phyloP scores from a whole-genome alignment of 768 basidiomycete species.

The Suillus weaverae region DNA sequence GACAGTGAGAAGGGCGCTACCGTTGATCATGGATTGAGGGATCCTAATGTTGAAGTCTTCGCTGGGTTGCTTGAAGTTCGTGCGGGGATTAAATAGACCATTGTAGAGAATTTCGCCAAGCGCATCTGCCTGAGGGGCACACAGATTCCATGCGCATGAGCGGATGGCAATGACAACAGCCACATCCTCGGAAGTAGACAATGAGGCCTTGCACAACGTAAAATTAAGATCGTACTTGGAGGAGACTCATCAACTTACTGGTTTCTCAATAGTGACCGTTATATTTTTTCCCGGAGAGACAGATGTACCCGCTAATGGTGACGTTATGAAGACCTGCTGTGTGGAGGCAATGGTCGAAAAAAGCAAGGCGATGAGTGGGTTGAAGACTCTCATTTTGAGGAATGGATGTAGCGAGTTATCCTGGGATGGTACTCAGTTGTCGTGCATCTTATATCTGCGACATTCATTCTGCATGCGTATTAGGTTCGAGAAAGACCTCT shows the following conservation, averaged over 20 bases:
- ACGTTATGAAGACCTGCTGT: neutral
- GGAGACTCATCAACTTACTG: neutral
- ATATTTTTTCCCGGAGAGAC: conserved; percentile 2
- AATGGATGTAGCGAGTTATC: neutral
- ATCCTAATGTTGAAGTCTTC: conserved; percentile 1
- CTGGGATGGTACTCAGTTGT: neutral
- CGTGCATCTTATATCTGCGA: neutral
- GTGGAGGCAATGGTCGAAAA: neutral
- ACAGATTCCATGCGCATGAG: conserved; percentile 23
- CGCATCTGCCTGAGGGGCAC: conserved; percentile 16
- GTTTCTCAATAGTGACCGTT: neutral
- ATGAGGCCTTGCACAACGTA: conserved; percentile 21
- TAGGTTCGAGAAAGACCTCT: neutral
- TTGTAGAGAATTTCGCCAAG: conserved; percentile 33
- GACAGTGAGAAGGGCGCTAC: neutral
- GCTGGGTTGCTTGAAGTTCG: neutral
- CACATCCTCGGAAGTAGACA: conserved; percentile 34
- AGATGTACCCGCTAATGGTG: neutral
- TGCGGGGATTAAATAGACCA: conserved; percentile 27
- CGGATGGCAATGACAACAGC: conserved; percentile 33
- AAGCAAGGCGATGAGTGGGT: neutral
- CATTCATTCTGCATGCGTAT: neutral
- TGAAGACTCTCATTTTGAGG: neutral
- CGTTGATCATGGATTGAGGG: neutral
- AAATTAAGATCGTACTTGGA: neutral